These are phyloP conservation scores for Jatropha multifida DNA, from an alignment of 441 rosid species.

Conservation along the genomic window DNA sequence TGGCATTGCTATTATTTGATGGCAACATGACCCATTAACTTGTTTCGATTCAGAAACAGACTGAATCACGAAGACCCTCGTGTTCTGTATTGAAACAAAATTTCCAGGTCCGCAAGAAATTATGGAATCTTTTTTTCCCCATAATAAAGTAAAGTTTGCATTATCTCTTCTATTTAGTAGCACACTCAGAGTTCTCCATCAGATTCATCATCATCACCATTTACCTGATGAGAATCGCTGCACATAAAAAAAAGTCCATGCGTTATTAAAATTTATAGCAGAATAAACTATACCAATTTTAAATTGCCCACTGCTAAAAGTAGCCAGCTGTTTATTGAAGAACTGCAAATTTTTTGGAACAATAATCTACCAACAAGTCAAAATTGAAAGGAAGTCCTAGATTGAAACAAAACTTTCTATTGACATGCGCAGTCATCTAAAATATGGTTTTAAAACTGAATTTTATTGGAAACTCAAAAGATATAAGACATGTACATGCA, in stretches of 20 bases:
- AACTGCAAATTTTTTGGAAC: background rate
- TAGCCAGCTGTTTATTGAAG: background rate
- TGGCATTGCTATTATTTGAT: background rate
- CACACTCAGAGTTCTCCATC: slow-evolving; percentile 43
- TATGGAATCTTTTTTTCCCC: background rate
- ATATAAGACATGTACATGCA: background rate
- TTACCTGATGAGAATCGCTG: slow-evolving; percentile 30
- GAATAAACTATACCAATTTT: background rate
- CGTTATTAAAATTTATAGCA: background rate
- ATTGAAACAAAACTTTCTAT: background rate
- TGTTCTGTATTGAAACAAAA: background rate
- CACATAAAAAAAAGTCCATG: slow-evolving; percentile 9
- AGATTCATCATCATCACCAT: slow-evolving; percentile 18
- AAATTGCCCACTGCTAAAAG: background rate
- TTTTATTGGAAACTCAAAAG: background rate
- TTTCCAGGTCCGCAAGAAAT: background rate
- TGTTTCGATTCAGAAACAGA: slow-evolving; percentile 2
- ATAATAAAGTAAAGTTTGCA: background rate
- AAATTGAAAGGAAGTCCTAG: background rate
- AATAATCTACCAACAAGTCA: background rate
- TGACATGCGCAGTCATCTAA: background rate
- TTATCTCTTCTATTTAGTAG: background rate
- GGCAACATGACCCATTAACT: background rate
- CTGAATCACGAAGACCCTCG: background rate
- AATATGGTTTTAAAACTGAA: background rate